A percentile compares a stretch with the other conserved stretches of the same genome.
Conservation (phyloP, 805 yeast genomes). For the Huiozyma sinensis region DNA sequence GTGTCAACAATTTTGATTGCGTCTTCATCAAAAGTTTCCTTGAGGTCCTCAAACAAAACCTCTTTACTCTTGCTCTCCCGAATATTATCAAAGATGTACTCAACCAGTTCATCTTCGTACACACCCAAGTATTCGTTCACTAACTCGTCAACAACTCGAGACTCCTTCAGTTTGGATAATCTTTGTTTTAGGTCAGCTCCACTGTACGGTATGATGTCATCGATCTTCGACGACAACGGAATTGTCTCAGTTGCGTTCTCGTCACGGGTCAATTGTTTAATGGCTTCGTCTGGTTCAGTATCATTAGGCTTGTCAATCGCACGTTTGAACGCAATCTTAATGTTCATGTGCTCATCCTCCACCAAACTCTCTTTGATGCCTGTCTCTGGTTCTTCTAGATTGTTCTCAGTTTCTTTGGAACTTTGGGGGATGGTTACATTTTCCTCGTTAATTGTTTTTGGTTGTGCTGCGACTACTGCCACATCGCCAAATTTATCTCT, state of each 20-base stretch:
- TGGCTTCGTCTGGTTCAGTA: background rate
- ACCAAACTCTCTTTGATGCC: background rate
- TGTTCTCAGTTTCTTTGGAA: background rate
- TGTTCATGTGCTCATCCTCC: constrained; percentile 10
- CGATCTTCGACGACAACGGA: background rate
- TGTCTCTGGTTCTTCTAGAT: background rate
- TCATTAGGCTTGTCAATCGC: constrained; percentile 13
- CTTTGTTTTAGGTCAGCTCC: constrained; percentile 11
- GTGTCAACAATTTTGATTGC: constrained; percentile 18
- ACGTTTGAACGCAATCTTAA: constrained; percentile 18
- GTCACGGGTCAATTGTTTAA: background rate
- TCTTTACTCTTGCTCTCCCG: constrained; percentile 15
- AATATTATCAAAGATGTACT: constrained; percentile 23
- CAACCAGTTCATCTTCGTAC: constrained; percentile 25
- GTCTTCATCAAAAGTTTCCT: constrained; percentile 27
- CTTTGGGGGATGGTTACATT: background rate
- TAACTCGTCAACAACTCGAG: constrained; percentile 20
- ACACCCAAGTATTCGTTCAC: constrained; percentile 26
- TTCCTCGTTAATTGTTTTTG: too few species aligned
- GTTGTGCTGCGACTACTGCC: too few species aligned
- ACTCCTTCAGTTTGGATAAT: constrained; percentile 10
- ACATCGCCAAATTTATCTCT: constrained; percentile 5
- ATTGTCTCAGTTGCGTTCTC: background rate
- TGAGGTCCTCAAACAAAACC: constrained; percentile 17
- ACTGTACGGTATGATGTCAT: constrained; percentile 2